Conservation (phyloP, 1,139 yeast genomes). For the Yamadazyma friedrichii region DNA sequence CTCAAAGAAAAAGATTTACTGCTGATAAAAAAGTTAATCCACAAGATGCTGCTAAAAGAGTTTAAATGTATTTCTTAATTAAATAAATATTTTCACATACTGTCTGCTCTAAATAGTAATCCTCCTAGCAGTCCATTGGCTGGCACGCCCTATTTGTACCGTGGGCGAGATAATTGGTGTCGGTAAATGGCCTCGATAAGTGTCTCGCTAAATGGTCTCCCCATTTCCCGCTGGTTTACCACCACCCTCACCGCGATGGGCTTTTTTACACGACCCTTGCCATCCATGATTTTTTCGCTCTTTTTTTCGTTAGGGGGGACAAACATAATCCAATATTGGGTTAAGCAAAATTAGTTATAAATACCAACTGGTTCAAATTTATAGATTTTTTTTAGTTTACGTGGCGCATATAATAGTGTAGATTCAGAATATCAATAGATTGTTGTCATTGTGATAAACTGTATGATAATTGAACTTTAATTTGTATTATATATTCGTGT, state of each 20-base stretch:
- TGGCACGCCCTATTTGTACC: too few species aligned
- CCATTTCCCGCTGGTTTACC: too few species aligned
- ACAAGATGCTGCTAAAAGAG: conserved; percentile 97
- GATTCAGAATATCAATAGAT: too few species aligned
- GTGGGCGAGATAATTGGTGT: too few species aligned
- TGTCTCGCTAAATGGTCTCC: too few species aligned
- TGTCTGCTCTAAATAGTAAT: background rate
- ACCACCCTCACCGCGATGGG: background rate
- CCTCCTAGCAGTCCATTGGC: too few species aligned
- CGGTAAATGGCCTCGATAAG: too few species aligned
- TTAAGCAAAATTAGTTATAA: background rate
- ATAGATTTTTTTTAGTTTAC: too few species aligned
- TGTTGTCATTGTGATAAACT: too few species aligned
- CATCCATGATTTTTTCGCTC: conserved; percentile 6
- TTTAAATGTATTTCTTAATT: conserved; percentile 22
- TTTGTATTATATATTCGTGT: too few species aligned
- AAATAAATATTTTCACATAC: conserved; percentile 3
- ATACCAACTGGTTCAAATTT: too few species aligned
- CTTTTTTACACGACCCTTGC: conserved; percentile 5
- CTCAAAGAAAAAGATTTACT: conserved; percentile 98
- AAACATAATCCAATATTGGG: conserved; percentile 3
- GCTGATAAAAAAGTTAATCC: conserved; percentile 96
- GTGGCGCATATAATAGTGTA: too few species aligned
- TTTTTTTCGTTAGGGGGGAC: conserved; percentile 4
- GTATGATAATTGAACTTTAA: background rate